Percentiles rank a stretch among this genome's conserved stretches.
Evolutionary conservation across 345 rosid species (phyloP).

Genomic region (Pugionium cornutum): DNA sequence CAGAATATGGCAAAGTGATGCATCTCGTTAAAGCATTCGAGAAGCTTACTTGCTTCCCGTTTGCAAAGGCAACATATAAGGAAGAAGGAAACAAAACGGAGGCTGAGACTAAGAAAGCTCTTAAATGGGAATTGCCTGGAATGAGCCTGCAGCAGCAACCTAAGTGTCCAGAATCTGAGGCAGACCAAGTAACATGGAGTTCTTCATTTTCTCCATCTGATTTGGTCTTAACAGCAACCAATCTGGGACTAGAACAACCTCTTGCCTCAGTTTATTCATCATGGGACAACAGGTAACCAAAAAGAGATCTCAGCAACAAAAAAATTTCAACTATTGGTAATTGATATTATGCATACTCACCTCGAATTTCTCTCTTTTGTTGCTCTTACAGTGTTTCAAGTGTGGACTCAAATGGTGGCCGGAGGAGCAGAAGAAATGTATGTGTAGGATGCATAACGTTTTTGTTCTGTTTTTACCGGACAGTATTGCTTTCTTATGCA

Average conservation of each 20-base stretch:
- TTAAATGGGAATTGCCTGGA: slow-evolving; percentile 84
- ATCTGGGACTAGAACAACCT: slow-evolving; percentile 57
- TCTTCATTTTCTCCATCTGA: slow-evolving; percentile 53
- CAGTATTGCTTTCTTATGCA: background rate
- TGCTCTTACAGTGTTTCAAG: slow-evolving; percentile 49
- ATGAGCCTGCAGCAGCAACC: slow-evolving; percentile 48
- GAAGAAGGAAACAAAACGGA: slow-evolving; percentile 39
- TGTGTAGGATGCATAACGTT: slow-evolving; percentile 2
- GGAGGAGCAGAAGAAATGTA: slow-evolving; percentile 81
- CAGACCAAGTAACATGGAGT: slow-evolving; percentile 38
- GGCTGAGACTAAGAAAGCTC: slow-evolving; percentile 48
- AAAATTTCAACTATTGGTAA: background rate
- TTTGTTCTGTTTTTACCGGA: background rate
- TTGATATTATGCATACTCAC: slow-evolving; percentile 12
- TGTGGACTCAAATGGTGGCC: slow-evolving; percentile 62
- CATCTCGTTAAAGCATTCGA: slow-evolving; percentile 88
- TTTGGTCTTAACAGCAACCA: slow-evolving; percentile 60
- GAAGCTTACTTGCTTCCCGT: slow-evolving; percentile 52
- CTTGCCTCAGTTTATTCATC: slow-evolving; percentile 65
- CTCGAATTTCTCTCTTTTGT: background rate
- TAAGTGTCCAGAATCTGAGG: slow-evolving; percentile 41
- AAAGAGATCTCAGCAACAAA: background rate
- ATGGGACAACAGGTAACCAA: slow-evolving; percentile 57
- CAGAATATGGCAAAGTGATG: slow-evolving; percentile 76
- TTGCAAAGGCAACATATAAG: slow-evolving; percentile 15